A percentile compares a stretch with the other conserved stretches of the same genome.
Evolutionary conservation across 2,329 filamentous ascomycete species (phyloP).

Genomic region (Aspergillus sojae): DNA sequence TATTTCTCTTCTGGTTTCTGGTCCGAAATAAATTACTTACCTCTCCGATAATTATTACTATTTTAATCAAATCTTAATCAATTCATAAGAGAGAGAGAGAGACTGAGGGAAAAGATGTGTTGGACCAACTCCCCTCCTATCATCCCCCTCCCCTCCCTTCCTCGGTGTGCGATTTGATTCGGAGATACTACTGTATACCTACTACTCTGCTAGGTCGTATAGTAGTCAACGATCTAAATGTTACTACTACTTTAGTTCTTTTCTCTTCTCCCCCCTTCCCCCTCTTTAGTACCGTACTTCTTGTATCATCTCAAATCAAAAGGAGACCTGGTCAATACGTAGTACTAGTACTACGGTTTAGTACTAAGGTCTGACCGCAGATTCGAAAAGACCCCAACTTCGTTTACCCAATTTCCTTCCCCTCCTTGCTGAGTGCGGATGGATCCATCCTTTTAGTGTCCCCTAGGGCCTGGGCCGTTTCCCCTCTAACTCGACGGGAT

Average conservation of each 20-base stretch:
- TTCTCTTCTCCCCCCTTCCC: neutral
- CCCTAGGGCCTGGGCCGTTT: conserved; percentile 7
- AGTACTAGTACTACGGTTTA: neutral
- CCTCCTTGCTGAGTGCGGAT: conserved; percentile 7
- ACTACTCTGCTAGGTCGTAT: neutral
- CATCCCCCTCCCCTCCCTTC: neutral
- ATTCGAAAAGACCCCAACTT: neutral
- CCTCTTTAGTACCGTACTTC: neutral
- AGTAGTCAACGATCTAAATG: neutral
- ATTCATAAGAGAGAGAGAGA: neutral
- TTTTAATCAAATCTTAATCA: neutral
- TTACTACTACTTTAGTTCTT: neutral
- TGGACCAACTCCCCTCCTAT: conserved; percentile 35
- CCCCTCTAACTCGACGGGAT: conserved; percentile 10
- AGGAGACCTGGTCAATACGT: neutral
- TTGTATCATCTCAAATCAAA: neutral
- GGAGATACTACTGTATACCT: neutral
- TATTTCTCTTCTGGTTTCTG: neutral
- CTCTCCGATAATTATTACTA: conserved; percentile 1
- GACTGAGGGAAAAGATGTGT: conserved; percentile 58
- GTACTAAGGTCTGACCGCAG: conserved; percentile 7
- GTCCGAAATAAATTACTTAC: neutral
- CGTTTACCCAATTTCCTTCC: conserved; percentile 1
- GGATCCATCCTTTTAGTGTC: neutral
- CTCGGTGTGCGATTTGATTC: neutral